phyloP scores from a whole-genome alignment of 2,329 filamentous ascomycete species.

The Lachnum nothofagi region DNA sequence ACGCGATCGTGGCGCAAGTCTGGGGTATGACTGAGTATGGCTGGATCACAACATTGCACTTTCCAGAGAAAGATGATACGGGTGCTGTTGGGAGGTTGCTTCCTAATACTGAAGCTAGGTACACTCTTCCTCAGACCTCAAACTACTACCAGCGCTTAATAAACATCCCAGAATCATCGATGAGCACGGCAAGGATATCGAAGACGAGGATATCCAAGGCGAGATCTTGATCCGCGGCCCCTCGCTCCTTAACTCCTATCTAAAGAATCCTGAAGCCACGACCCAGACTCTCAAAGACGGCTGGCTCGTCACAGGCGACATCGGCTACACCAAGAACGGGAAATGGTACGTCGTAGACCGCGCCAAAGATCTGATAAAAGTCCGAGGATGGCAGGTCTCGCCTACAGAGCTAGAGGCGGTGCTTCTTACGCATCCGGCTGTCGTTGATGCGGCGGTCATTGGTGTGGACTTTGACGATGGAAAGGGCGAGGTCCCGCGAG shows the following conservation, averaged over 20 bases:
- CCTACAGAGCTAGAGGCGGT: conserved; percentile 43
- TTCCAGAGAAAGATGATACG: conserved; percentile 30
- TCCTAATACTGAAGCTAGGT: conserved; percentile 30
- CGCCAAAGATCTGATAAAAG: conserved; percentile 43
- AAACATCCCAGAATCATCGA: conserved; percentile 15
- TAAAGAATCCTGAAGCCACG: conserved; percentile 32
- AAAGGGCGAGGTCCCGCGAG: conserved; percentile 39
- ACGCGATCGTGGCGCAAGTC: conserved; percentile 41
- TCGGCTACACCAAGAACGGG: conserved; percentile 39
- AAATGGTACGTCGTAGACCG: conserved; percentile 42
- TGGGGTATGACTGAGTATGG: conserved; percentile 52
- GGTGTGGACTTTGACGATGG: conserved; percentile 37
- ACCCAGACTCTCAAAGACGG: conserved; percentile 26
- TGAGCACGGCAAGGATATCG: conserved; percentile 1
- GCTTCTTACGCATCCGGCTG: conserved; percentile 39
- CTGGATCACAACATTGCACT: conserved; percentile 19
- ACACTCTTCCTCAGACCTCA: too few species aligned
- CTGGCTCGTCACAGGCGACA: conserved; percentile 39
- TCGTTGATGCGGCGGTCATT: conserved; percentile 42
- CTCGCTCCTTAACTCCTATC: conserved; percentile 36
- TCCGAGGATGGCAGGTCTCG: conserved; percentile 44
- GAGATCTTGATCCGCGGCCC: conserved; percentile 23
- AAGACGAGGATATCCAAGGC: conserved; percentile 21
- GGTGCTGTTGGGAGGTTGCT: conserved; percentile 42
- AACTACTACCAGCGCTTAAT: too few species aligned